A percentile compares a stretch with the other conserved stretches of the same genome.
phyloP scores from a whole-genome alignment of 345 rosid species.

The Populus alba region DNA sequence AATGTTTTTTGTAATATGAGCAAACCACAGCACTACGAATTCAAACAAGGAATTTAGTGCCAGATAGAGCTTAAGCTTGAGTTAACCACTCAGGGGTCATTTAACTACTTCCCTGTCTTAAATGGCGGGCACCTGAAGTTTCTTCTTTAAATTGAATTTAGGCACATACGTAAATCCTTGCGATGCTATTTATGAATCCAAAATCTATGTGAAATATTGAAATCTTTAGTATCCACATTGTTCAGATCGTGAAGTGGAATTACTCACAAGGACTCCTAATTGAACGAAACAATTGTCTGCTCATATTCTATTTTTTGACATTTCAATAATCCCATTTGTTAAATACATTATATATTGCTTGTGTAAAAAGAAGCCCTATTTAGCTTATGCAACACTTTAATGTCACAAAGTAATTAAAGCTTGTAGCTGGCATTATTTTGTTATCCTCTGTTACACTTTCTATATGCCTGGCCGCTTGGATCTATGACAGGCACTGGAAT shows the following conservation, averaged over 20 bases:
- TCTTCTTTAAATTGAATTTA: background rate
- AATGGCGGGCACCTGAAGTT: background rate
- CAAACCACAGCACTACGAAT: background rate
- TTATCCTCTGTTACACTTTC: background rate
- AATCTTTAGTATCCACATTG: background rate
- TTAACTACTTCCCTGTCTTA: background rate
- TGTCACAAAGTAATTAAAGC: background rate
- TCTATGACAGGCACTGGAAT: slow-evolving; percentile 63
- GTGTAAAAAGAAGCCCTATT: background rate
- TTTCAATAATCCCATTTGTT: background rate
- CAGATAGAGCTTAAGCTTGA: background rate
- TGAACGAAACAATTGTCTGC: background rate
- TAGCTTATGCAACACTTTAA: background rate
- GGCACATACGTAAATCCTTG: background rate
- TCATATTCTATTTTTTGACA: background rate
- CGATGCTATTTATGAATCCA: background rate
- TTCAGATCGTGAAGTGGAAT: background rate
- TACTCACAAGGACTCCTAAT: background rate
- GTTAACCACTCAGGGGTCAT: background rate
- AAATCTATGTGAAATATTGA: background rate
- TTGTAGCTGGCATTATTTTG: background rate
- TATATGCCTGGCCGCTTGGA: background rate
- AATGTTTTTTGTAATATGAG: background rate
- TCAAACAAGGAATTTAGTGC: background rate
- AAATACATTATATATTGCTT: background rate